These are phyloP conservation scores for Cynara cardunculus DNA, from an alignment of 129 eudicot genomes.

Conservation along the genomic window DNA sequence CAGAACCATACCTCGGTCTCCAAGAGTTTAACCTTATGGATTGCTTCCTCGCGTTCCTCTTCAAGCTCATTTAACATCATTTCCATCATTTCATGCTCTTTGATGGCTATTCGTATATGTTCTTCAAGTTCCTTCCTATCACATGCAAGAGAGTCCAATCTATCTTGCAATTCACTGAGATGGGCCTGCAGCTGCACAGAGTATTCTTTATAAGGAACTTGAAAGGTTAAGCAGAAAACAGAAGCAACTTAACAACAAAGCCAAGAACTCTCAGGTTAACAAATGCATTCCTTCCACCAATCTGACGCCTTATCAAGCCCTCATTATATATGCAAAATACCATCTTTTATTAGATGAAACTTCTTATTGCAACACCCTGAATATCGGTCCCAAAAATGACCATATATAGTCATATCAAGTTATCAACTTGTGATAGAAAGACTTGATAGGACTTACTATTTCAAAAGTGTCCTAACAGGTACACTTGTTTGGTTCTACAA, in stretches of 20 bases:
- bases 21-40: slow-evolving; percentile 51
- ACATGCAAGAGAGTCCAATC: slow-evolving; percentile 53
- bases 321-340: background rate
- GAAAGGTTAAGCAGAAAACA: background rate
- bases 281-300: background rate
- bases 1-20: slow-evolving; percentile 49
- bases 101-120: slow-evolving; percentile 36
- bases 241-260: background rate
- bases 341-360: background rate
- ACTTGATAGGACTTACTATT: too few relatives aligned
- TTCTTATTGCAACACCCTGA: too few relatives aligned
- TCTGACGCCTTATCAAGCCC: too few relatives aligned
- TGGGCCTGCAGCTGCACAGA: slow-evolving; percentile 54
- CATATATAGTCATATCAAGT: too few relatives aligned
- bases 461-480: too few relatives aligned
- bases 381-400: too few relatives aligned
- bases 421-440: too few relatives aligned
- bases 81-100: slow-evolving; percentile 56
- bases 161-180: slow-evolving; percentile 46
- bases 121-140: slow-evolving; percentile 56
- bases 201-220: background rate
- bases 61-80: slow-evolving; percentile 66
- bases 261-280: background rate
- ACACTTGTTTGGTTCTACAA: background rate
- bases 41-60: slow-evolving; percentile 73